phyloP scores from a whole-genome alignment of 257 asterid genomes.

The Linderniella brevidens region DNA sequence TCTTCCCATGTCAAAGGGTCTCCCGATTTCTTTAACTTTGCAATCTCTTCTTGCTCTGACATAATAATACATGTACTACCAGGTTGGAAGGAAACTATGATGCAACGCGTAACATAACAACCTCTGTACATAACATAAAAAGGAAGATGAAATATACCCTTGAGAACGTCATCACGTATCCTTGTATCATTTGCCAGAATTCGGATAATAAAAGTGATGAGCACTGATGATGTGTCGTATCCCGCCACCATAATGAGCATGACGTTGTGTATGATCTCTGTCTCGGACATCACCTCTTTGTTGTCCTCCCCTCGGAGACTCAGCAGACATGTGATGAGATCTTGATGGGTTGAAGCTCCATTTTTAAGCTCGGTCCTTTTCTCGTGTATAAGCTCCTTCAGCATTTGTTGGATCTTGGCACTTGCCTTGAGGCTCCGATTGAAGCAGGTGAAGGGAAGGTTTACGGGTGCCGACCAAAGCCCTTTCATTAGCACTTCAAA shows the following conservation, averaged over 20 bases:
- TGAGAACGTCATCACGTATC: background rate
- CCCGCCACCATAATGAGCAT: background rate
- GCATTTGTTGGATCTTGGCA: background rate
- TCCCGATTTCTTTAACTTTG: background rate
- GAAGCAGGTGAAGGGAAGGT: background rate
- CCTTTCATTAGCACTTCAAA: background rate
- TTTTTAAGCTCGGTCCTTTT: background rate
- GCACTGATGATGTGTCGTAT: background rate
- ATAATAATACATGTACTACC: background rate
- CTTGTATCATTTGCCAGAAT: background rate
- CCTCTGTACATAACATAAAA: too few species aligned
- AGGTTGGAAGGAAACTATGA: background rate
- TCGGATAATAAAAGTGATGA: background rate
- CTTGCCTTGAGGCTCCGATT: background rate
- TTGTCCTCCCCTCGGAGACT: too few species aligned
- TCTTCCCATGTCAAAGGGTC: background rate
- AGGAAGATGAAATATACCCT: background rate
- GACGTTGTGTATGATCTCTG: background rate
- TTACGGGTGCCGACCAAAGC: too few species aligned
- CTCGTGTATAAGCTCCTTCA: background rate
- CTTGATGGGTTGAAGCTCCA: background rate
- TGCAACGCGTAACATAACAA: too few species aligned
- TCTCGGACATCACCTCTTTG: background rate
- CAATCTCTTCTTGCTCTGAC: background rate
- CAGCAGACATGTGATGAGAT: background rate